These are phyloP conservation scores for Talaromyces wortmannii DNA, from an alignment of 495 filamentous ascomycete species.

Conservation along the genomic window DNA sequence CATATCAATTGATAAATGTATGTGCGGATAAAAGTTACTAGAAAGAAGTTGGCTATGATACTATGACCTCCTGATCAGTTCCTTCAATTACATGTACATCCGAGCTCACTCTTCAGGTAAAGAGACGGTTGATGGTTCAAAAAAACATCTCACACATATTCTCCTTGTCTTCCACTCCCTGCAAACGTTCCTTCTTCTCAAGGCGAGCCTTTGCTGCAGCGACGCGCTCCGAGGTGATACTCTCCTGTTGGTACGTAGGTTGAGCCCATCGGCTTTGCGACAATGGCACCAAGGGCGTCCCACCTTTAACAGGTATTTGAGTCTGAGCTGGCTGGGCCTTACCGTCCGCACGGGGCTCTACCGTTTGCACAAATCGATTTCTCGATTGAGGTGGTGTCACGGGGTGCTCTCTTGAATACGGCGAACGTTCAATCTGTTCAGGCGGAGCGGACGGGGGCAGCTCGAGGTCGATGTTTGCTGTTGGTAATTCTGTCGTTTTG, in stretches of 20 bases:
- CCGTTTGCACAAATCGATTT: too few relatives aligned
- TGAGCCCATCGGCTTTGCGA: background rate
- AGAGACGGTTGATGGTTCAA: too few relatives aligned
- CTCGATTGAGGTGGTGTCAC: too few relatives aligned
- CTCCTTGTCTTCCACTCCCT: slow-evolving; percentile 30
- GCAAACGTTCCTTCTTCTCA: slow-evolving; percentile 33
- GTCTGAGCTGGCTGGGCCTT: background rate
- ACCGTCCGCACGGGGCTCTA: background rate
- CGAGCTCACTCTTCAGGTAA: background rate
- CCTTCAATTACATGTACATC: slow-evolving; percentile 1
- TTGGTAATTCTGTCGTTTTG: background rate
- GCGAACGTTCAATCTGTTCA: too few relatives aligned
- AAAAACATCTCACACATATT: slow-evolving; percentile 6
- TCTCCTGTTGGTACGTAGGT: slow-evolving; percentile 24
- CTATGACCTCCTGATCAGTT: background rate
- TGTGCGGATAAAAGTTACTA: too few relatives aligned
- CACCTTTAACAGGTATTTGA: background rate
- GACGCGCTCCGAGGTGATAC: slow-evolving; percentile 50
- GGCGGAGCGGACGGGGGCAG: background rate
- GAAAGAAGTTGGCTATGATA: too few relatives aligned
- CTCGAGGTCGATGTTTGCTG: background rate
- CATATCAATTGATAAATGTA: too few relatives aligned
- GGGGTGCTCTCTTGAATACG: too few relatives aligned
- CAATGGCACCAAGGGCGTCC: background rate
- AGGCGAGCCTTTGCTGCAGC: slow-evolving; percentile 59